phyloP scores from a whole-genome alignment of 768 basidiomycete species.

The Boletus subparvulus region DNA sequence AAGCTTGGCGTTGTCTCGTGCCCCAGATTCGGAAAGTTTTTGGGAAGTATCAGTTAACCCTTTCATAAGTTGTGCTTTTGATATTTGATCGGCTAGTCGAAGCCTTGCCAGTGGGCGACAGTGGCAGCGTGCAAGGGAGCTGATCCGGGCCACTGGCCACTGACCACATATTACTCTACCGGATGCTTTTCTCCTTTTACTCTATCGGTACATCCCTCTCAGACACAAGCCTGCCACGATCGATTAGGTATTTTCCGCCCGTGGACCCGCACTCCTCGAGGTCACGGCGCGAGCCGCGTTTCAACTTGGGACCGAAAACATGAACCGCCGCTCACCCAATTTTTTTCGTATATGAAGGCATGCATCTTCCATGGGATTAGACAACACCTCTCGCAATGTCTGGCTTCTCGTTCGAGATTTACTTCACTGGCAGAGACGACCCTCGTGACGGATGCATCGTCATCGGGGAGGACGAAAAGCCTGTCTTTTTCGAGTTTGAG shows the following conservation, averaged over 20 bases:
- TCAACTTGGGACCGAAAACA: slow-evolving; percentile 18
- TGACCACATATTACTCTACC: slow-evolving; percentile 6
- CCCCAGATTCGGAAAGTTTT: slow-evolving; percentile 15
- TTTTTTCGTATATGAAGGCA: slow-evolving; percentile 31
- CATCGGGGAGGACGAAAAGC: slow-evolving; percentile 62
- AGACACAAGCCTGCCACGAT: slow-evolving; percentile 51
- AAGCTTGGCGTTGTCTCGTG: background rate
- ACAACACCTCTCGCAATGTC: slow-evolving; percentile 27
- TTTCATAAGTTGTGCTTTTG: slow-evolving; percentile 26
- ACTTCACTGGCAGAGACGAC: slow-evolving; percentile 69
- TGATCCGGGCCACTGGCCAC: background rate
- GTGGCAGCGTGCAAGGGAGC: slow-evolving; percentile 6
- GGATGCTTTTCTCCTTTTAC: slow-evolving; percentile 19
- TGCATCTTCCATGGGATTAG: slow-evolving; percentile 1
- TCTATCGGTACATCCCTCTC: slow-evolving; percentile 18
- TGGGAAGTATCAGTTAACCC: slow-evolving; percentile 29
- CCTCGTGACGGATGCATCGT: slow-evolving; percentile 62
- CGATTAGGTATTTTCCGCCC: slow-evolving; percentile 47
- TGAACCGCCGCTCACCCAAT: slow-evolving; percentile 25
- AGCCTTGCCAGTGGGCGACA: background rate
- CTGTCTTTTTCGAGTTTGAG: slow-evolving; percentile 66
- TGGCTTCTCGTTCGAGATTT: slow-evolving; percentile 50
- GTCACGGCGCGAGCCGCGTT: slow-evolving; percentile 46
- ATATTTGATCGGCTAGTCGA: slow-evolving; percentile 21
- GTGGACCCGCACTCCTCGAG: slow-evolving; percentile 45